Evolutionary conservation across 495 filamentous ascomycete species (phyloP).

Genomic region (Sordaria brevicollis): DNA sequence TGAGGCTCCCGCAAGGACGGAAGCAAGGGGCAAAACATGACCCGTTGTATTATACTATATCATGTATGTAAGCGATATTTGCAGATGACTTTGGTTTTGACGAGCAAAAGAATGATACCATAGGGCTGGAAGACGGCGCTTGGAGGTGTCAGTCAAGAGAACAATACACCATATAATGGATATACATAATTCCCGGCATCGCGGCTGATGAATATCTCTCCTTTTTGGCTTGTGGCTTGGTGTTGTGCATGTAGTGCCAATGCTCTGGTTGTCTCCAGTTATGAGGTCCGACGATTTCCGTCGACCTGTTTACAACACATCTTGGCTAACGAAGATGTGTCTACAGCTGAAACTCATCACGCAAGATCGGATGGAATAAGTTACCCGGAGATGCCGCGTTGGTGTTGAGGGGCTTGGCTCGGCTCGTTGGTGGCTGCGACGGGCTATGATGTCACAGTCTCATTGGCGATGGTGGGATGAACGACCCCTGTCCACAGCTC

Average conservation of each 20-base stretch:
- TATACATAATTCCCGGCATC: background rate
- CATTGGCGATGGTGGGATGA: background rate
- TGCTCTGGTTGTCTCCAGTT: background rate
- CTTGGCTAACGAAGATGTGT: background rate
- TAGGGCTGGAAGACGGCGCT: background rate
- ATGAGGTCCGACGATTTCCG: background rate
- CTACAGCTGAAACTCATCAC: no score
- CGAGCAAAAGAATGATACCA: slow-evolving; percentile 11
- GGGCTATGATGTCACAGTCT: slow-evolving; percentile 9
- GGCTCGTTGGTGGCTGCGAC: background rate
- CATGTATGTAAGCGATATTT: slow-evolving; percentile 6
- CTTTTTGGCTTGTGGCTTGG: background rate
- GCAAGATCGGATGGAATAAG: no score
- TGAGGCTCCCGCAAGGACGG: background rate
- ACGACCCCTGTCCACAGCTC: background rate
- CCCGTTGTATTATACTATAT: slow-evolving; percentile 4
- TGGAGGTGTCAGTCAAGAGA: background rate
- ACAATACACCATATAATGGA: background rate
- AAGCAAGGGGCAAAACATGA: background rate
- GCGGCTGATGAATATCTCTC: background rate
- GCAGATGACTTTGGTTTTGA: slow-evolving; percentile 1
- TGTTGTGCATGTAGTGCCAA: background rate
- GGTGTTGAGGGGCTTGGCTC: background rate
- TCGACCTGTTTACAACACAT: background rate
- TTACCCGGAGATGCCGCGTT: no score